Base-by-base conservation (phyloP, 176 grass and related monocot genomes). In the Cymbopogon citratus region DNA sequence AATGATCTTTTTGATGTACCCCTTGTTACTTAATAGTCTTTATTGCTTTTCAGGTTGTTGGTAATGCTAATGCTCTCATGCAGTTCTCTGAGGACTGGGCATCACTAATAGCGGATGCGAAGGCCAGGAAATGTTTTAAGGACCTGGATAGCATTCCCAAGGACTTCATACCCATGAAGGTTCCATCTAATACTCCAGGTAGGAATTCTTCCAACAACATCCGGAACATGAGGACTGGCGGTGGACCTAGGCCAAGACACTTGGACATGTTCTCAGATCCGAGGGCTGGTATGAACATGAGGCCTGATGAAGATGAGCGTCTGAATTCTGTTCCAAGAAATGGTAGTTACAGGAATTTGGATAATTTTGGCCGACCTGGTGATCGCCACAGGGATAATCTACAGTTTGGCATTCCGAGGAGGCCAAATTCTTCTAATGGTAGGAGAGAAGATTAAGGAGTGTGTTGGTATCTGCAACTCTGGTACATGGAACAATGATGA, bases 81-180 rank as follows among this genome's bases (percentile, higher is more conserved):
- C 87, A 96, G 66, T 93, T n/a, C n/a, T n/a, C 93, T 40, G 97
- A 99, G 59, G 97, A 99, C 77, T 99, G 97, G 97, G 93, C 91
- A 0, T 89, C 93, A 25, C 75, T 99, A 61, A 91, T 99, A 83
- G 85, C 52, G 3, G 97, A 99, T 89, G 93, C 97, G 7, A 99
- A 96, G 78, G 86, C 64, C 3, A 92, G 97, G 75, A 96, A 96
- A 88, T 99, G 97, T 78, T 99, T 96, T 71, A 72, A 85, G 69
- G 93, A 92, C 61, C 86, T 92, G 85, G 93, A 96, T 51, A 99
- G 52, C 80, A 94, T 99, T 43, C 97, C 97, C 27, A 96, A 95
- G 74, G 97, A 96, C 19, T 93, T 99, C 66, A 72, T 93, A 25
- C 40, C 87, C 9, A 69, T 77, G 36, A 99, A 90, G 66, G 67